Conservation (phyloP, 2,329 filamentous ascomycete species). For the Dryadomyces quercivorus region DNA sequence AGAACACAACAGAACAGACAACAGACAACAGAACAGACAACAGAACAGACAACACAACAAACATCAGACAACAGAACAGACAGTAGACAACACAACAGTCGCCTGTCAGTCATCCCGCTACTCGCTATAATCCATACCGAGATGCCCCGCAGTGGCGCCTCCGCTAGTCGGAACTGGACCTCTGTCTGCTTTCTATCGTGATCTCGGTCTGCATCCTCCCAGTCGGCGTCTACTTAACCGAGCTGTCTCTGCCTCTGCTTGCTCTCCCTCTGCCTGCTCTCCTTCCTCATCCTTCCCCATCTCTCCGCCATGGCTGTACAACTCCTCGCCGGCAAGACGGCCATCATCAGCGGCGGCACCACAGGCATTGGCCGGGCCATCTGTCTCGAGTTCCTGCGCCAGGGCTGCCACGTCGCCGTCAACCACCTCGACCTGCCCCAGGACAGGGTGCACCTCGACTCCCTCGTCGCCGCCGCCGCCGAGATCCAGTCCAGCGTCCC, state of each 20-base stretch:
- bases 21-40: no score
- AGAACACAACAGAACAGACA: no score
- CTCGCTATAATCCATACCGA: constrained; percentile 1
- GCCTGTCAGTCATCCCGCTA: no score
- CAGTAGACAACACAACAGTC: no score
- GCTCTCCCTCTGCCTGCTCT: neutral
- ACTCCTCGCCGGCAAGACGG: constrained; percentile 62
- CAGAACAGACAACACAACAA: no score
- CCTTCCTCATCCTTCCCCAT: constrained; percentile 26
- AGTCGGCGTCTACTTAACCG: neutral
- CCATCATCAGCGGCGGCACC: constrained; percentile 76
- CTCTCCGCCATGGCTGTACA: constrained; percentile 20
- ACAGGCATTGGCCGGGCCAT: constrained; percentile 84
- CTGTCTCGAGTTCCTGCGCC: constrained; percentile 62
- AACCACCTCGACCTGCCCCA: constrained; percentile 58
- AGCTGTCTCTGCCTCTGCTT: neutral
- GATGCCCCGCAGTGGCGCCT: neutral
- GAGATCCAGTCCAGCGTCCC: constrained; percentile 31
- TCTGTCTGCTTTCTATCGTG: no score
- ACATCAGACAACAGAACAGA: no score
- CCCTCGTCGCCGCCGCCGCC: constrained; percentile 39
- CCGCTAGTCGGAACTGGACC: no score
- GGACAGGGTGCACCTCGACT: constrained; percentile 38
- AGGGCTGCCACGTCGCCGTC: constrained; percentile 67
- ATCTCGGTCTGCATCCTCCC: neutral